A percentile compares a stretch with the other conserved stretches of the same genome.
Evolutionary conservation across 805 yeast genomes (phyloP).

Genomic region (Yamadazyma paraphyllophila): DNA sequence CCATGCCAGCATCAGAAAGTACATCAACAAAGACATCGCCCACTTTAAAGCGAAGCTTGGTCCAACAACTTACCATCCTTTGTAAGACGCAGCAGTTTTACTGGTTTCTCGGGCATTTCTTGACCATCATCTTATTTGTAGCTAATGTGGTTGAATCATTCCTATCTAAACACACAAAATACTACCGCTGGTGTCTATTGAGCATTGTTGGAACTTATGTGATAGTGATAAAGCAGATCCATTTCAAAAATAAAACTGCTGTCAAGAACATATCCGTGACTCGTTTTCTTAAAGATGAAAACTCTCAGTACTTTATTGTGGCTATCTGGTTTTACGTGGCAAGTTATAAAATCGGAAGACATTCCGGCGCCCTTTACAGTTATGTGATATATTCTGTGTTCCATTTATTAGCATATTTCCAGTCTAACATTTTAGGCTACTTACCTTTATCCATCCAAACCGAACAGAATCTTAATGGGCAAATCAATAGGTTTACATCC

Average conservation of each 20-base stretch:
- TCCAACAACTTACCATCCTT: neutral
- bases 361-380: slow-evolving; percentile 40
- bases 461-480: slow-evolving; percentile 28
- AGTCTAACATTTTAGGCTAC: slow-evolving; percentile 29
- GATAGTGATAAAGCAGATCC: slow-evolving; percentile 61
- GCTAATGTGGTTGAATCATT: slow-evolving; percentile 42
- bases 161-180: slow-evolving; percentile 28
- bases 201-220: slow-evolving; percentile 58
- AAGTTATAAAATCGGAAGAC: slow-evolving; percentile 29
- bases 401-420: slow-evolving; percentile 39
- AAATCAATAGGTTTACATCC: slow-evolving; percentile 29
- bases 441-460: slow-evolving; percentile 32
- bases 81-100: slow-evolving; percentile 57
- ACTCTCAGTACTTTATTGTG: slow-evolving; percentile 36
- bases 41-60: neutral
- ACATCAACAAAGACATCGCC: neutral
- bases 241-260: slow-evolving; percentile 26
- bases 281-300: slow-evolving; percentile 34
- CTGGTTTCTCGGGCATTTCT: slow-evolving; percentile 66
- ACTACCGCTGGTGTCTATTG: slow-evolving; percentile 38
- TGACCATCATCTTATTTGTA: slow-evolving; percentile 43
- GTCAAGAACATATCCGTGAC: slow-evolving; percentile 7
- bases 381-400: slow-evolving; percentile 36
- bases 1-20: slow-evolving; percentile 1
- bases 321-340: slow-evolving; percentile 29